phyloP scores from a whole-genome alignment of 225 moss, liverwort and hornwort species.

The Bryum argenteum region DNA sequence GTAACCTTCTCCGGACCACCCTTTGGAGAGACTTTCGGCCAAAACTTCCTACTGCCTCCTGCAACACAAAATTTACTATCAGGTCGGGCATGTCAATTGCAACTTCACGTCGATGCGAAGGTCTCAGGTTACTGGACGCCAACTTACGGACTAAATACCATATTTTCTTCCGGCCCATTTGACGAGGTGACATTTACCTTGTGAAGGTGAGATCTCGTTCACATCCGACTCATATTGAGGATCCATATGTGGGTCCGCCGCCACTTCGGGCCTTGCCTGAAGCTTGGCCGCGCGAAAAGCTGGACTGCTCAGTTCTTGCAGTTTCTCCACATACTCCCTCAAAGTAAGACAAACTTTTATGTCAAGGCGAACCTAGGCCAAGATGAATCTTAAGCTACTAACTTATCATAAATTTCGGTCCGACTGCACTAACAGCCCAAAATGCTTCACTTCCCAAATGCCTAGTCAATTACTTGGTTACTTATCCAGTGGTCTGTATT shows the following conservation, averaged over 20 bases:
- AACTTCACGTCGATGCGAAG: not conserved
- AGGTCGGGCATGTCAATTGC: not conserved
- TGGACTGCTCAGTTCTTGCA: conserved; percentile 92
- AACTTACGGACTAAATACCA: not conserved
- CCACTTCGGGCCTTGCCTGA: conserved; percentile 88
- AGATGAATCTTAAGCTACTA: not conserved
- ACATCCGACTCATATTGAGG: conserved; percentile 91
- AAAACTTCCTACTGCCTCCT: conserved; percentile 38
- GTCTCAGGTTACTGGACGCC: not conserved
- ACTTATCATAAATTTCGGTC: not conserved
- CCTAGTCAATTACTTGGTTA: too few relatives aligned
- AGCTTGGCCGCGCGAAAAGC: conserved; percentile 95
- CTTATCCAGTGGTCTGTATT: too few relatives aligned
- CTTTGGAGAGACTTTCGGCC: conserved; percentile 39
- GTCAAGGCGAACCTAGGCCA: conserved; percentile 57
- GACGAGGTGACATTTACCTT: conserved; percentile 29
- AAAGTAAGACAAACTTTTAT: conserved; percentile 49
- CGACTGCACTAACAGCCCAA: not conserved
- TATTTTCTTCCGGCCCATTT: not conserved
- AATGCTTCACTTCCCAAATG: not conserved
- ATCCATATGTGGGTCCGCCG: conserved; percentile 92
- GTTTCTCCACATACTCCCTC: conserved; percentile 95
- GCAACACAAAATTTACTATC: not conserved
- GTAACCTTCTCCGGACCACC: conserved; percentile 50
- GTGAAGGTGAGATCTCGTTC: conserved; percentile 53